Conservation (phyloP, 1,284 basidiomycete genomes). For the Cutaneotrichosporon curvatum region DNA sequence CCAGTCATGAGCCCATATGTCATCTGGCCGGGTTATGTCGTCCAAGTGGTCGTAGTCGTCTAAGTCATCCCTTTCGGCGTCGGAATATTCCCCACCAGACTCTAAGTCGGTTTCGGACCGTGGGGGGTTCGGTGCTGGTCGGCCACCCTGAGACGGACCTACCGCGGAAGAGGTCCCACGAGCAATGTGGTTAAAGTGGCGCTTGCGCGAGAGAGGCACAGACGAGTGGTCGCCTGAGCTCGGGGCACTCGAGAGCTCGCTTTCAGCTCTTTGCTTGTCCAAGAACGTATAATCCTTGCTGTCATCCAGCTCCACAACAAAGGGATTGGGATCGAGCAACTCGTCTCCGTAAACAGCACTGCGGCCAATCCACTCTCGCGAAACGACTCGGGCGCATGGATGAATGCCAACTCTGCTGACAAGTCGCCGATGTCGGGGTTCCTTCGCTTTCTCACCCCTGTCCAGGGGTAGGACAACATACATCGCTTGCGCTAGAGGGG, state of each 20-base stretch:
- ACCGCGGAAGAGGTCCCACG: too few relatives aligned
- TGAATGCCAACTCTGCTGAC: background rate
- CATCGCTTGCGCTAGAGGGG: background rate
- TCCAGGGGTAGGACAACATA: background rate
- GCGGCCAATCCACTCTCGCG: conserved; percentile 1
- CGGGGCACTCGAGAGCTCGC: too few relatives aligned
- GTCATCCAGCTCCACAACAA: background rate
- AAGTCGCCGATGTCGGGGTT: background rate
- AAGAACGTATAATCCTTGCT: too few relatives aligned
- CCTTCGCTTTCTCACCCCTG: background rate
- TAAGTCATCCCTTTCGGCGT: background rate
- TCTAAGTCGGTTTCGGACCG: too few relatives aligned
- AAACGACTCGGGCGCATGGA: conserved; percentile 1
- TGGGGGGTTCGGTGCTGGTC: too few relatives aligned
- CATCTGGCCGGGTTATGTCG: background rate
- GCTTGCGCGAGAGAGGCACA: conserved; percentile 12
- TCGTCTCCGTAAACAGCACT: background rate
- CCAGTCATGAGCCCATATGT: background rate
- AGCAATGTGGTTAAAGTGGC: background rate
- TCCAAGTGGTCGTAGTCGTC: background rate
- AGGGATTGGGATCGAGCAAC: background rate
- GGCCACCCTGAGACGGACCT: too few relatives aligned
- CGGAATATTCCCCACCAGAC: too few relatives aligned
- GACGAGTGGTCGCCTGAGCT: conserved; percentile 7
- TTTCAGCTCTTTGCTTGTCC: too few relatives aligned